These are phyloP conservation scores for Rhododendron griersonianum DNA, from an alignment of 148 eudicot species.

Conservation along the genomic window DNA sequence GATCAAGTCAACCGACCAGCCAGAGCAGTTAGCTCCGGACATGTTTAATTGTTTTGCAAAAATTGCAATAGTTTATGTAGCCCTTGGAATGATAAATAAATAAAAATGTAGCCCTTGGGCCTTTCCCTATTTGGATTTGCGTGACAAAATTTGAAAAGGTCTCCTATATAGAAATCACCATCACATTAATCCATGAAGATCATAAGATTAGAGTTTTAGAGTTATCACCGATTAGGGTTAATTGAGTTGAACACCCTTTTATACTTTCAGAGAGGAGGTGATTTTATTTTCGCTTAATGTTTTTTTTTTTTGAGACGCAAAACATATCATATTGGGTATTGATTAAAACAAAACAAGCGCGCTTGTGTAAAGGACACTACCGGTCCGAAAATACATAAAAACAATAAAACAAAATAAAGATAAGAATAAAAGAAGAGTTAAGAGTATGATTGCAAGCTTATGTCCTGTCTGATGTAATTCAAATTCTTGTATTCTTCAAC, in stretches of 20 bases:
- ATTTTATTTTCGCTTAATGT: too few relatives aligned
- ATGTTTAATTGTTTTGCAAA: neutral
- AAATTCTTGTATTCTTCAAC: too few relatives aligned
- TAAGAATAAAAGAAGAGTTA: too few relatives aligned
- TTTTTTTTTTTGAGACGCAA: too few relatives aligned
- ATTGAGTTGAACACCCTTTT: neutral
- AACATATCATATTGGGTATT: too few relatives aligned
- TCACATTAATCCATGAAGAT: neutral
- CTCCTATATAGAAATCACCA: neutral
- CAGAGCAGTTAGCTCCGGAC: slow-evolving; percentile 2
- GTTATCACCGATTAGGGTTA: neutral
- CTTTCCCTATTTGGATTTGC: neutral
- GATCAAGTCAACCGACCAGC: neutral
- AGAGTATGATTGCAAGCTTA: too few relatives aligned
- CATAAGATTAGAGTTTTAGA: neutral
- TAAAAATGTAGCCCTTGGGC: neutral
- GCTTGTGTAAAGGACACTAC: too few relatives aligned
- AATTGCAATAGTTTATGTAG: neutral
- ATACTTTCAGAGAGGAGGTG: neutral
- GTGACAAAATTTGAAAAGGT: neutral
- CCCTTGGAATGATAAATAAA: neutral
- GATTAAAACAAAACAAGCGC: too few relatives aligned
- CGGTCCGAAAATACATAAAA: too few relatives aligned
- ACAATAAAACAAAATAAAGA: too few relatives aligned
- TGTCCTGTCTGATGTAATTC: too few relatives aligned